Conservation (phyloP, 306 rosid species). For the Adenanthera pavonina region DNA sequence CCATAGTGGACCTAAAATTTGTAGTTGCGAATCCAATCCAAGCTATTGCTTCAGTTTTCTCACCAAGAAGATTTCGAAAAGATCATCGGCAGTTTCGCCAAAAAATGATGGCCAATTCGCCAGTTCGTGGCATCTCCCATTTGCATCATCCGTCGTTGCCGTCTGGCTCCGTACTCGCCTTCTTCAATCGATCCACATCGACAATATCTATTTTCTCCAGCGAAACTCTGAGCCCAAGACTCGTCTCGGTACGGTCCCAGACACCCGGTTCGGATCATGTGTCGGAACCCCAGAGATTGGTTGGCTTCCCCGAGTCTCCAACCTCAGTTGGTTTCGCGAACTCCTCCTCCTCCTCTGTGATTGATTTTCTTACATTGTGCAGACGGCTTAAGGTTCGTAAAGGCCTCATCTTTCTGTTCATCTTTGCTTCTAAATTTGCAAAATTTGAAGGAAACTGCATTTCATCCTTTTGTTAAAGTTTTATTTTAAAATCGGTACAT, state of each 20-base stretch:
- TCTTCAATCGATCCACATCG: neutral
- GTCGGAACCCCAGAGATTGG: constrained; percentile 34
- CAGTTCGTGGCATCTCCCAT: constrained; percentile 50
- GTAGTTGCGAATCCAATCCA: neutral
- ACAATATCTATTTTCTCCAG: constrained; percentile 44
- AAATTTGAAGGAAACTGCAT: neutral
- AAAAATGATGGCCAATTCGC: constrained; percentile 40
- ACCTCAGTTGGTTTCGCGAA: constrained; percentile 44
- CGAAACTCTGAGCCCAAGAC: constrained; percentile 41
- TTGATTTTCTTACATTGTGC: constrained; percentile 93
- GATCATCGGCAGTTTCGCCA: neutral
- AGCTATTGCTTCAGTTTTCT: neutral
- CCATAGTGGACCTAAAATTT: neutral
- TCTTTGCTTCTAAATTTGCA: neutral
- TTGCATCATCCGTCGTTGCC: constrained; percentile 45
- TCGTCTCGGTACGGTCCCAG: constrained; percentile 63
- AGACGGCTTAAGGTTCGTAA: constrained; percentile 72
- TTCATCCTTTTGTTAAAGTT: neutral
- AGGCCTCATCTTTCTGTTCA: neutral
- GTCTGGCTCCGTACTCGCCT: constrained; percentile 38
- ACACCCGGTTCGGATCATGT: constrained; percentile 47
- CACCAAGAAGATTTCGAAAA: neutral
- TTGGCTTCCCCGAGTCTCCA: constrained; percentile 43
- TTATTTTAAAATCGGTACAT: neutral
- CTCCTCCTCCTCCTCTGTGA: constrained; percentile 52